phyloP scores from a whole-genome alignment of 140 eudicot species.

The Ambrosia hybrid region DNA sequence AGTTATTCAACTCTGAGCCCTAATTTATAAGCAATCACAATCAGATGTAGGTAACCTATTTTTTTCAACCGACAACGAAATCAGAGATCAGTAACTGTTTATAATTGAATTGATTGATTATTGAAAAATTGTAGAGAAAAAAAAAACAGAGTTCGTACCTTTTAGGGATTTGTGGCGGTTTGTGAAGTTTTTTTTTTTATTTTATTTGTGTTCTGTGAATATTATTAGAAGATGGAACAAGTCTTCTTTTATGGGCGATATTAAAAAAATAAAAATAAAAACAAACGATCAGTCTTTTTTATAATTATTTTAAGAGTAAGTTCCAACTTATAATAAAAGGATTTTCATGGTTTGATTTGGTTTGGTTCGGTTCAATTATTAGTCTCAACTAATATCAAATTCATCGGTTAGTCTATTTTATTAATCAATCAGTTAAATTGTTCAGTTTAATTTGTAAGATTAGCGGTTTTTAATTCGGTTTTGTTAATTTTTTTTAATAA shows the following conservation, averaged over 20 bases:
- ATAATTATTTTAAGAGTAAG: no score
- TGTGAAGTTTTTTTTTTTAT: background rate
- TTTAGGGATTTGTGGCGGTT: conserved; percentile 30
- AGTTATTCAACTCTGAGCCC: conserved; percentile 21
- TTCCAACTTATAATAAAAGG: no score
- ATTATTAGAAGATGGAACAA: background rate
- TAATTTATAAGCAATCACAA: conserved; percentile 22
- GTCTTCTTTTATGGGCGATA: conserved; percentile 26
- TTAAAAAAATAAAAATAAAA: no score
- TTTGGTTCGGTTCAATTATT: no score
- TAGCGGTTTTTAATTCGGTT: no score
- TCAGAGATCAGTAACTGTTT: conserved; percentile 17
- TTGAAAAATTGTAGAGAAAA: background rate
- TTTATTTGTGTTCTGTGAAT: conserved; percentile 1
- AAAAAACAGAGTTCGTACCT: conserved; percentile 22
- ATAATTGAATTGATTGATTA: conserved; percentile 10
- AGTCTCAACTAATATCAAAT: no score
- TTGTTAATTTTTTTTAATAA: no score
- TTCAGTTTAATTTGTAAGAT: no score
- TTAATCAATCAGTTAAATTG: no score
- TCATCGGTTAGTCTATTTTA: no score
- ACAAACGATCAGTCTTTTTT: no score
- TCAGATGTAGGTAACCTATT: background rate
- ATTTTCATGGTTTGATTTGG: no score
- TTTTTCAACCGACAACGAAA: background rate